Base-by-base conservation (phyloP, 2,329 filamentous ascomycete species). In the Pseudogymnoascus sp. region DNA sequence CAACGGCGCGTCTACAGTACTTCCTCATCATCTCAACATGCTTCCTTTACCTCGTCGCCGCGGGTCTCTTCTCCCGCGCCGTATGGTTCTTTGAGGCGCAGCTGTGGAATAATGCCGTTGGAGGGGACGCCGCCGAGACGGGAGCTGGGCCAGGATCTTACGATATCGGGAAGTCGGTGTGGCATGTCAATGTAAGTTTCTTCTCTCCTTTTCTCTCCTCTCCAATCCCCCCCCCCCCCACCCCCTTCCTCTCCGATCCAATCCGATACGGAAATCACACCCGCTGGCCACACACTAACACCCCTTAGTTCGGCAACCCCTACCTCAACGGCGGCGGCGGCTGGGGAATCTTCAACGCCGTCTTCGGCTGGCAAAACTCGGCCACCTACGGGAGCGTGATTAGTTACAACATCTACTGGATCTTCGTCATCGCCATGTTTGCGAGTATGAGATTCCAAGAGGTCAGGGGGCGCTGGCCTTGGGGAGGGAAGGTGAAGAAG, bases 371-470 rank as follows among this genome's bases (percentile, higher is more conserved):
- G 92, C 84, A 86, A 66, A 96, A 96, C 77, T 91, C 89, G 11
- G 92, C 90, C 4, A 96, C 91, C 1, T 92, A 93, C 70, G 91
- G 91, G 61, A 93, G 90, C 1, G 88, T 96, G 67, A 86, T 96
- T 67, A 86, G 89, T 1, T 96, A 96, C 78, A 96, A 95, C 73
- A 64, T 93, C 14, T 96, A 96, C 78, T 96, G 91, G 92, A 76
- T 95, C 61, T 79, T 79, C 7, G 81, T 91, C 68, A 91, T 92
- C 64, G 66, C 80, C 14, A 81, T 81, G 4, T 90, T 93, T 72
- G 66, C 85, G 12, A 68, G 77, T 36, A 81, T 93, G 79, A 81
- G 87, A 45, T 90, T 85, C 76, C 82, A 82, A 67, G 90, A 95
- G 76, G 76, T 75, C 64, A 78, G 77, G 12, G 42, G 42, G 2